Evolutionary conservation across 768 basidiomycete genomes (phyloP).

Genomic region (Auricularia heimuer): DNA sequence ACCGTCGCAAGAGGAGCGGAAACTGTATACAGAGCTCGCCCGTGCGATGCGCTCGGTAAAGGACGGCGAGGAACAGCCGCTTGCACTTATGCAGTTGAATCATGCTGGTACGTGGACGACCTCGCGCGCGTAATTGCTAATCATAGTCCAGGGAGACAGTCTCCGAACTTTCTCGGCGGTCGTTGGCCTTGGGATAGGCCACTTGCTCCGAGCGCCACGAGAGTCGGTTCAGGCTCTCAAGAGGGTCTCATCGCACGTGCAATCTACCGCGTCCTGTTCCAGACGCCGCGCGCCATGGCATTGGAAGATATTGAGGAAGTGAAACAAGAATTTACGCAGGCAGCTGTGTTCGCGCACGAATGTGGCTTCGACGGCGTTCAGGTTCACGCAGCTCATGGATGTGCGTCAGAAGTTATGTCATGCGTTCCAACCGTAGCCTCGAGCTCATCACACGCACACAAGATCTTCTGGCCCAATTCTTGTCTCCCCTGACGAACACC

Average conservation of each 20-base stretch:
- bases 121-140: background rate
- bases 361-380: conserved; percentile 83
- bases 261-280: conserved; percentile 47
- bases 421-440: no score
- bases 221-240: conserved; percentile 12
- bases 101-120: conserved; percentile 38
- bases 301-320: conserved; percentile 48
- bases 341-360: conserved; percentile 51
- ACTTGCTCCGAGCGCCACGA: conserved; percentile 56
- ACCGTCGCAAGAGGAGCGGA: conserved; percentile 26
- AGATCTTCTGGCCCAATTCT: conserved; percentile 75
- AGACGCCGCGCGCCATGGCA: conserved; percentile 51
- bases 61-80: conserved; percentile 15
- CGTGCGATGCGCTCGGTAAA: conserved; percentile 34
- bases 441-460: no score
- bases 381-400: conserved; percentile 79
- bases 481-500: conserved; percentile 50
- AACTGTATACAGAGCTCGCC: conserved; percentile 43
- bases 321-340: conserved; percentile 53
- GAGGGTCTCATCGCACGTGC: conserved; percentile 24
- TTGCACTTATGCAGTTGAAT: conserved; percentile 74
- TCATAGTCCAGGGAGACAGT: conserved; percentile 52
- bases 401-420: conserved; percentile 34
- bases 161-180: conserved; percentile 60
- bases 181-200: conserved; percentile 51